Percentiles rank a stretch among this genome's conserved stretches.
phyloP scores from a whole-genome alignment of 2,329 filamentous ascomycete genomes.

The Beauveria bassiana region DNA sequence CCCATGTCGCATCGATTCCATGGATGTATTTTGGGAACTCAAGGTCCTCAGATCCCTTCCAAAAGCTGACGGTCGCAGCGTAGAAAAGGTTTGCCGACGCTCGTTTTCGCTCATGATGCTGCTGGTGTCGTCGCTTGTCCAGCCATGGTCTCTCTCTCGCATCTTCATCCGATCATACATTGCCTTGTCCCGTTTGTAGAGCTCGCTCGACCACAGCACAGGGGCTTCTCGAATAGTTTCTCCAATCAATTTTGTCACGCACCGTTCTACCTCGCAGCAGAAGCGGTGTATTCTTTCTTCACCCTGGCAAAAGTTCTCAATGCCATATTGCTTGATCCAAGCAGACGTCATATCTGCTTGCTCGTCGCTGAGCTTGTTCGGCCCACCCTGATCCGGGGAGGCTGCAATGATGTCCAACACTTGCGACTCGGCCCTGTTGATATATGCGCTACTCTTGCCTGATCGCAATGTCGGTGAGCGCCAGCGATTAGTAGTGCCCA shows the following conservation, averaged over 20 bases:
- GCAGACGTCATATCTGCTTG: conserved; percentile 77
- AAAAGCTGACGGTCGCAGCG: conserved; percentile 42
- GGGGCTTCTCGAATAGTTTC: conserved; percentile 78
- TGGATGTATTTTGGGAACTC: conserved; percentile 54
- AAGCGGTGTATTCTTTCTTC: conserved; percentile 94
- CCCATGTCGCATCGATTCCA: conserved; percentile 61
- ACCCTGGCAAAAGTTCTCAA: conserved; percentile 90
- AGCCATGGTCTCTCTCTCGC: conserved; percentile 40
- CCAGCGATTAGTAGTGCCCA: conserved; percentile 62
- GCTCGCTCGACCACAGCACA: conserved; percentile 84
- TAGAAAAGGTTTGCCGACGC: conserved; percentile 35
- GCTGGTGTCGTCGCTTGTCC: conserved; percentile 40
- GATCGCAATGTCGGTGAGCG: conserved; percentile 39
- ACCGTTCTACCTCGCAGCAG: conserved; percentile 81
- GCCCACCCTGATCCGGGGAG: conserved; percentile 73
- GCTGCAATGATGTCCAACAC: conserved; percentile 83
- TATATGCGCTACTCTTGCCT: conserved; percentile 49
- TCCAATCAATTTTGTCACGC: conserved; percentile 76
- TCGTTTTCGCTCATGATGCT: conserved; percentile 50
- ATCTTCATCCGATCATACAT: conserved; percentile 42
- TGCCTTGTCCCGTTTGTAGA: conserved; percentile 72
- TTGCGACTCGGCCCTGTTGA: conserved; percentile 76
- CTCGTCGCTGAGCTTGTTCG: conserved; percentile 93
- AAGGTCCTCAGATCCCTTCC: conserved; percentile 50
- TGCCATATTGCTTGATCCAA: conserved; percentile 73